phyloP scores from a whole-genome alignment of 805 yeast species.

The Nakazawaea ernobii region DNA sequence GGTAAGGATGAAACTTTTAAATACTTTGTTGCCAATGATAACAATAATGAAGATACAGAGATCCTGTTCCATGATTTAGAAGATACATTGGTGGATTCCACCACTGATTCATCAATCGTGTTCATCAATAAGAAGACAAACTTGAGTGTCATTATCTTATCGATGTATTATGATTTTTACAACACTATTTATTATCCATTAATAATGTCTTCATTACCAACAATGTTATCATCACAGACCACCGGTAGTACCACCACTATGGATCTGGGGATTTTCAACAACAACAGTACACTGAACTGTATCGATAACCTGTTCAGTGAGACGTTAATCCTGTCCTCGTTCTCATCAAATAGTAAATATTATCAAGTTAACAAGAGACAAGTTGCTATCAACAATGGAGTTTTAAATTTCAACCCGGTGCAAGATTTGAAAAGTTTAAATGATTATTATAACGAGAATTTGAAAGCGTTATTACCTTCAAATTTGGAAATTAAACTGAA shows the following conservation, averaged over 20 bases:
- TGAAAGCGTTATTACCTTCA: constrained; percentile 2
- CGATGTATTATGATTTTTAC: constrained; percentile 9
- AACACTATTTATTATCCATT: constrained; percentile 4
- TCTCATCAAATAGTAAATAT: constrained; percentile 3
- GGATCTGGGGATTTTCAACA: too few species aligned
- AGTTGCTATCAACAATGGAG: constrained; percentile 5
- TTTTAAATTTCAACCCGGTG: constrained; percentile 1
- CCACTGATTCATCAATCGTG: constrained; percentile 9
- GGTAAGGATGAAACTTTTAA: constrained; percentile 9
- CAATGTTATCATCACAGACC: background rate
- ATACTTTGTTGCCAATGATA: background rate
- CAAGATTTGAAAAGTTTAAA: constrained; percentile 3
- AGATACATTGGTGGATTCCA: constrained; percentile 9
- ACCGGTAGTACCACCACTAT: background rate
- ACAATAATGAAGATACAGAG: background rate
- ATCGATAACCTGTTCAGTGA: constrained; percentile 1
- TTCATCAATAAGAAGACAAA: constrained; percentile 7
- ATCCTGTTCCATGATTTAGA: constrained; percentile 10
- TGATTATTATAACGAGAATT: background rate
- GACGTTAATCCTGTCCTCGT: constrained; percentile 5
- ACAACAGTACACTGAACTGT: too few species aligned
- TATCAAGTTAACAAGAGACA: constrained; percentile 5
- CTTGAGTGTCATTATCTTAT: constrained; percentile 2
- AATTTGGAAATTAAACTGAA: background rate
- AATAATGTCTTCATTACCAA: background rate